Base-by-base conservation (phyloP, 1,284 basidiomycete genomes). In the Apiotrichum siamense region DNA sequence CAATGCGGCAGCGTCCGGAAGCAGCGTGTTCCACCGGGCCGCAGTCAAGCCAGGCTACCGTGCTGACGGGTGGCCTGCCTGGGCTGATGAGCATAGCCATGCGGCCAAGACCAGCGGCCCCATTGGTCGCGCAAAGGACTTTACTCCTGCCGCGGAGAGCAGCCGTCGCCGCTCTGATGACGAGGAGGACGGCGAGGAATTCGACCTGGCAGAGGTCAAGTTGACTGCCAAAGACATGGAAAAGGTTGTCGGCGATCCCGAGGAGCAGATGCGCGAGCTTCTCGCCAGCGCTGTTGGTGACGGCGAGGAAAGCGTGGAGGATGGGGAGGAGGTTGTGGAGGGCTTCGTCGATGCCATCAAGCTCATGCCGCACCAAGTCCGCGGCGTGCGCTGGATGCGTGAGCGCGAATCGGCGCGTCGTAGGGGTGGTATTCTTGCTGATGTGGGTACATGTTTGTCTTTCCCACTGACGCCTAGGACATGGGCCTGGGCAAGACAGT, bases 361-460 rank as follows among this genome's bases (percentile, higher is more conserved):
- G 39, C 77, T 97, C 24, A 77, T 94, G 60, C 86, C 89, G 1
- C 92, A 97, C 73, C 92, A 97, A 64, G 78, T 94, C 13, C 55
- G 74, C 45, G 88, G 89, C 20, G 80, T 89, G 2, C 75, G 76
- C 29, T 97, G 92, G 91, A 93, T 97, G 89, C 78, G 78, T 27
- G 81, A 85, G 29, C 79, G 92, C 18, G 93, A 97, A 70, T 75
- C 78, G 6, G 84, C 83, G 26, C 87, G 87, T 70, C 83, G 84
- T 60, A 77, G 70, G 25, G 92, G 92, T 2, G 92, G 93, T 0
- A 94, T 96, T 62, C 76, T 96, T 11, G 91, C 92, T 0, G 91
- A 94, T 66, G 90, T 94, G 68, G 91, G 72, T 62, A 18, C 0
- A 3, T 33, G 18, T 24, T 43, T 12, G 15, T 36, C 25, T 3